phyloP scores from a whole-genome alignment of 2,329 filamentous ascomycete species.

The Colletotrichum tanaceti region DNA sequence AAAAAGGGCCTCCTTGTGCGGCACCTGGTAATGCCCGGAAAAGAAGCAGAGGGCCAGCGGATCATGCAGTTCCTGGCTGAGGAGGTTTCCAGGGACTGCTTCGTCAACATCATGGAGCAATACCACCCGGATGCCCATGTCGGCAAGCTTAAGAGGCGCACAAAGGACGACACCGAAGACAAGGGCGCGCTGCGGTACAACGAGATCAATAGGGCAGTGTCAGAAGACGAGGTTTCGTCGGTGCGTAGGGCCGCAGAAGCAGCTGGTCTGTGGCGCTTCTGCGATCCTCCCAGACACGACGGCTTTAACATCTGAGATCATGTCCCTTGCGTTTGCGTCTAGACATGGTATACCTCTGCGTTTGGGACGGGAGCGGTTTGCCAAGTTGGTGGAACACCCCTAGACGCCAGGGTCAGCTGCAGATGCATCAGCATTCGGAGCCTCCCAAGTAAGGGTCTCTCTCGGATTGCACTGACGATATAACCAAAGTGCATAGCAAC shows the following conservation, averaged over 20 bases:
- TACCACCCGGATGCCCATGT: conserved; percentile 86
- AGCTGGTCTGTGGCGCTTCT: conserved; percentile 83
- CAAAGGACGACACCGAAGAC: conserved; percentile 47
- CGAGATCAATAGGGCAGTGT: conserved; percentile 82
- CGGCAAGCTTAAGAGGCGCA: conserved; percentile 70
- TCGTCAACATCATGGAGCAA: conserved; percentile 91
- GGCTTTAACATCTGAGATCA: conserved; percentile 61
- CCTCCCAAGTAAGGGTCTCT: background rate
- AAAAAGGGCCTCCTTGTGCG: conserved; percentile 80
- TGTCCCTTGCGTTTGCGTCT: conserved; percentile 16
- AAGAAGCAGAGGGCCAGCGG: conserved; percentile 76
- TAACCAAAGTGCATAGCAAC: background rate
- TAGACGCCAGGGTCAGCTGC: background rate
- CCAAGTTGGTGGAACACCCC: background rate
- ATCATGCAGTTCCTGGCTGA: conserved; percentile 83
- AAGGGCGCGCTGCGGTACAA: conserved; percentile 70
- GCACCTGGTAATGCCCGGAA: conserved; percentile 87
- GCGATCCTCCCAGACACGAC: conserved; percentile 68
- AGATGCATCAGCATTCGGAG: background rate
- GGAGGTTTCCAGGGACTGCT: conserved; percentile 78
- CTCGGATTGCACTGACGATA: background rate
- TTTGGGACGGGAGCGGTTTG: background rate
- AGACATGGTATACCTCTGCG: background rate
- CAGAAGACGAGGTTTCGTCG: conserved; percentile 70
- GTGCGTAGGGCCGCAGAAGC: conserved; percentile 76